Base-by-base conservation (phyloP, 1,139 yeast species). In the Eremothecium gossypii region DNA sequence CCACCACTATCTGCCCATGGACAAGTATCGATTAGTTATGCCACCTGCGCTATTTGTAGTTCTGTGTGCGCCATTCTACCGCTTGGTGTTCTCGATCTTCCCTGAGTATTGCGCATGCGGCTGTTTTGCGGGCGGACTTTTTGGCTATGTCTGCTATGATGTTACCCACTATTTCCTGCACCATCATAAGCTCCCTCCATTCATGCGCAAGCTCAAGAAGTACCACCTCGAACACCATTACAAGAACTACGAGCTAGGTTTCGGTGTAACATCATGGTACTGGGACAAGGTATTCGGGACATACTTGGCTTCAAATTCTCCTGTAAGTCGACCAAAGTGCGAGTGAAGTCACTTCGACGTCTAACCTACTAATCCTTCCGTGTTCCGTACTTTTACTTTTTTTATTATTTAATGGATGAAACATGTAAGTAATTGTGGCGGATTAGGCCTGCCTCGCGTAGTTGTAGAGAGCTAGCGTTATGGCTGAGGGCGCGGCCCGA, bases 1-100 rank as follows among this genome's bases (percentile, higher is more conserved):
- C 43, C 99, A 91, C 63, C 99, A 91, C 64, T 91, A 86, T 64
- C 72, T 91, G 54, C 99, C 99, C 47, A 91, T 93, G 98, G 99
- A 91, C 67, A 76, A 77, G 45, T 71, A 79, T 64, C 78, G 99
- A 60, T 74, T 91, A 60, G 99, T 91, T 36, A 81, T 91, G 81
- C 99, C 99, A 4, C 99, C 99, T 38, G 71, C 96, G 0, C 68
- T 91, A 57, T 80, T 89, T 53, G 49, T 74, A 26, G 66, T 68
- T 2, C 58, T 82, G 39, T 69, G 79, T 43, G 66, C 67, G 12
- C 91, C 91, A 33, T 66, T 82, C 55, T 78, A 77, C 61, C 70
- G 65, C 48, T 60, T 77, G 40, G 83, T 82, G 26, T 82, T 78
- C 51, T 55, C 67, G 8, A 48, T 79, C 7, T 67, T 82, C 52